Evolutionary conservation across 371 early-diverging fungal species (phyloP).

Genomic region (Haplosporangium sp.): DNA sequence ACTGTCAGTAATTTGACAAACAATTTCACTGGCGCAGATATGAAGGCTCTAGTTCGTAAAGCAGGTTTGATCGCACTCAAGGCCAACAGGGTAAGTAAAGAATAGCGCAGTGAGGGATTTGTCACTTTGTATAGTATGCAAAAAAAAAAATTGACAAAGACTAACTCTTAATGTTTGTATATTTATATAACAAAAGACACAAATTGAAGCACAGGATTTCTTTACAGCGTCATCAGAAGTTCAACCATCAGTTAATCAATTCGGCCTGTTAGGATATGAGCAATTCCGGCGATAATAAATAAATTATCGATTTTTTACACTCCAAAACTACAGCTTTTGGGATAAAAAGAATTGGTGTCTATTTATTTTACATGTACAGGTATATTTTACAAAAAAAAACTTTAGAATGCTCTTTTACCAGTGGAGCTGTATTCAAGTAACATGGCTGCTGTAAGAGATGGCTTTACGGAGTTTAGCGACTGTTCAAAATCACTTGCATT

Average conservation of each 20-base stretch:
- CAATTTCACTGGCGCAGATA: slow-evolving; percentile 86
- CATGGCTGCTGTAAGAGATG: slow-evolving; percentile 42
- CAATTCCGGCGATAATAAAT: slow-evolving; percentile 31
- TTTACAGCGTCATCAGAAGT: slow-evolving; percentile 40
- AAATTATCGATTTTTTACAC: not conserved
- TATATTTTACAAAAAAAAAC: not conserved
- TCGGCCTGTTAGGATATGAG: slow-evolving; percentile 40
- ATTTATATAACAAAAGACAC: slow-evolving; percentile 15
- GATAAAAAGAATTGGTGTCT: no score
- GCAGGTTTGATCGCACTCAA: slow-evolving; percentile 75
- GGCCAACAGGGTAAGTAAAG: slow-evolving; percentile 34
- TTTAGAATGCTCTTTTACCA: slow-evolving; percentile 29
- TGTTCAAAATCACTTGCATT: slow-evolving; percentile 36
- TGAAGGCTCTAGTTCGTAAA: slow-evolving; percentile 83
- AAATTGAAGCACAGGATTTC: slow-evolving; percentile 48
- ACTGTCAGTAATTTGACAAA: slow-evolving; percentile 62
- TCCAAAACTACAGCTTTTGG: no score
- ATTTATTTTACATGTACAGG: no score
- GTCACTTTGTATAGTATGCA: not conserved
- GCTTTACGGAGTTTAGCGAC: slow-evolving; percentile 38
- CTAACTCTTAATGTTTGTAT: not conserved
- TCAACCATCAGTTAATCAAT: slow-evolving; percentile 43
- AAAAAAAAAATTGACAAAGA: not conserved
- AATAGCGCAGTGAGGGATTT: no score
- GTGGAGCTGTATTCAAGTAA: slow-evolving; percentile 32